These are phyloP conservation scores for Hysterangium stoloniferum DNA, from an alignment of 768 basidiomycete genomes.

Conservation along the genomic window DNA sequence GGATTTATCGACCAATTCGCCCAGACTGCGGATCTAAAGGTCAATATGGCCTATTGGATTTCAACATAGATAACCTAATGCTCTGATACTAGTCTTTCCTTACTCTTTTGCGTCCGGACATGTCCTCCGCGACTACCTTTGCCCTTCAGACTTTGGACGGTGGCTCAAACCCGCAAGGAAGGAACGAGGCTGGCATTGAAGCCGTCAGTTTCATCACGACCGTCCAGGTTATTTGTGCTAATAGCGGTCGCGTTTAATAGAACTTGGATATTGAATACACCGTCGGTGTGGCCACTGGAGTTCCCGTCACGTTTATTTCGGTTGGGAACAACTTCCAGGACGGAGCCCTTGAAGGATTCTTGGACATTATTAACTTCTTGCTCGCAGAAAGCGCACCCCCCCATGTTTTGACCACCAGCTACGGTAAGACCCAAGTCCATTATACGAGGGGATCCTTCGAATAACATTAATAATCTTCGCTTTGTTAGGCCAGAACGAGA, in stretches of 20 bases:
- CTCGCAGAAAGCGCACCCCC: conserved; percentile 12
- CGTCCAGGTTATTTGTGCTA: background rate
- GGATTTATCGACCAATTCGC: conserved; percentile 30
- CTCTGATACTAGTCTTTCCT: conserved; percentile 19
- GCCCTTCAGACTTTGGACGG: conserved; percentile 30
- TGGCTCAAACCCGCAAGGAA: conserved; percentile 26
- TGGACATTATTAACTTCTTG: conserved; percentile 14
- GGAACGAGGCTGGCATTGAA: conserved; percentile 26
- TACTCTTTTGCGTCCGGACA: conserved; percentile 23
- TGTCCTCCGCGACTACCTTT: conserved; percentile 27
- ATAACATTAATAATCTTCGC: no score
- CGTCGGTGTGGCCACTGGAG: conserved; percentile 28
- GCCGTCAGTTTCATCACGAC: conserved; percentile 20
- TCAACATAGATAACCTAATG: conserved; percentile 6
- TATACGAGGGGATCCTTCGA: background rate
- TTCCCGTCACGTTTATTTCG: conserved; percentile 28
- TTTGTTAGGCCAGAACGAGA: conserved; percentile 20
- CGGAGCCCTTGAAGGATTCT: conserved; percentile 15
- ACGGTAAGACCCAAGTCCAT: conserved; percentile 14
- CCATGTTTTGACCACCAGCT: conserved; percentile 26
- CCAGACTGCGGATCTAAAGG: conserved; percentile 14
- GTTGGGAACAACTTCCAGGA: conserved; percentile 25
- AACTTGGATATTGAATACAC: conserved; percentile 31
- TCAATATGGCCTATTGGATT: background rate
- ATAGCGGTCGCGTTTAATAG: background rate